These are phyloP conservation scores for Penicillium nucicola DNA, from an alignment of 495 filamentous ascomycete species.

Conservation along the genomic window DNA sequence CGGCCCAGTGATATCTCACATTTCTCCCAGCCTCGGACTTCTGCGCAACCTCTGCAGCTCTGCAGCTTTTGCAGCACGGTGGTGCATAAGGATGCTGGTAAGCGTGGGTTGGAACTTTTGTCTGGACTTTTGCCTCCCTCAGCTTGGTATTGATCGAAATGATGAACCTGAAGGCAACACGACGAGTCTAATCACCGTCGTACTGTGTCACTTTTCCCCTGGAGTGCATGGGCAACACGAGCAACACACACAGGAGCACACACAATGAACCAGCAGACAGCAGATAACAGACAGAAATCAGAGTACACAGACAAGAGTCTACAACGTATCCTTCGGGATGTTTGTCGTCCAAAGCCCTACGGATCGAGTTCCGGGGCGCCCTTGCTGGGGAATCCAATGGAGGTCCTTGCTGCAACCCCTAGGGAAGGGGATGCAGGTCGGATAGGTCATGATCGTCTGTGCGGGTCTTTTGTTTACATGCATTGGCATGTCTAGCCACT, in stretches of 20 bases:
- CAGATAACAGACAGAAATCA: background rate
- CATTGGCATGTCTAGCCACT: constrained; percentile 42
- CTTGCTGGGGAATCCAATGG: constrained; percentile 35
- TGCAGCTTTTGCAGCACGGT: background rate
- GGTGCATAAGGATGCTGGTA: background rate
- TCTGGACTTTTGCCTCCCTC: too few relatives aligned
- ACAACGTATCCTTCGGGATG: background rate
- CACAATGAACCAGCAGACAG: too few relatives aligned
- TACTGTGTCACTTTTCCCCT: background rate
- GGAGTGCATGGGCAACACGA: background rate
- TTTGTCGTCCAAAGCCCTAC: background rate
- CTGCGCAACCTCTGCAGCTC: background rate
- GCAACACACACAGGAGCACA: too few relatives aligned
- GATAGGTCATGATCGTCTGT: constrained; percentile 43
- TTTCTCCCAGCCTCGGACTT: constrained; percentile 21
- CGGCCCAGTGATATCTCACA: constrained; percentile 29
- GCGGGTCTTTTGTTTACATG: constrained; percentile 46
- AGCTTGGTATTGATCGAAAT: too few relatives aligned
- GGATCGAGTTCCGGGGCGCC: constrained; percentile 20
- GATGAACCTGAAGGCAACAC: too few relatives aligned
- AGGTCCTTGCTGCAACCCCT: constrained; percentile 40
- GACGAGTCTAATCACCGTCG: background rate
- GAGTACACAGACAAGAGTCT: background rate
- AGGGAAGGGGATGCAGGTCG: constrained; percentile 42
- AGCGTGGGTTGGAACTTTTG: too few relatives aligned